These are phyloP conservation scores for Annona squamosa DNA, from an alignment of 164 flowering plant species.

Conservation along the genomic window DNA sequence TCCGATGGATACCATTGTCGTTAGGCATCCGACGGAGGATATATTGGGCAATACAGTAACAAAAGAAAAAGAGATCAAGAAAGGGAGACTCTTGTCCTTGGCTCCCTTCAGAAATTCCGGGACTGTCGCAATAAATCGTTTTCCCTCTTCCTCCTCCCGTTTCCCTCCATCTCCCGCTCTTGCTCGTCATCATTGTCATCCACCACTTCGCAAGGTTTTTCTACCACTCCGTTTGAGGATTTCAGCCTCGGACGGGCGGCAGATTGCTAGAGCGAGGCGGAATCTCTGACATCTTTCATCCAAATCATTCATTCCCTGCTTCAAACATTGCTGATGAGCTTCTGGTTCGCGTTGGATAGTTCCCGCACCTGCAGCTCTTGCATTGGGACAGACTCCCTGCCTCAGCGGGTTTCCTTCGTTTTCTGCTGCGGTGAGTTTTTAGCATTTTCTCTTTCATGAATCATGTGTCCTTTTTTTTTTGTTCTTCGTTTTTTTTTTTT, in stretches of 20 bases:
- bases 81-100: not conserved
- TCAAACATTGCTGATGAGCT: not conserved
- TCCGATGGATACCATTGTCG: not conserved
- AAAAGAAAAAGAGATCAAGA: not conserved
- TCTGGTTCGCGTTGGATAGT: not conserved
- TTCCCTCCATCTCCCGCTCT: not conserved
- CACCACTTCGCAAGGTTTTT: not conserved
- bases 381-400: not conserved
- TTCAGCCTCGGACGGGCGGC: not conserved
- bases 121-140: not conserved
- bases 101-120: not conserved
- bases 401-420: not conserved
- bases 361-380: not conserved
- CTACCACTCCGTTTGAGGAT: not conserved
- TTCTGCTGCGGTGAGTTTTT: not conserved
- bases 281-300: not conserved
- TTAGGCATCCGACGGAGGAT: not conserved
- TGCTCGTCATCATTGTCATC: not conserved
- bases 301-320: not conserved
- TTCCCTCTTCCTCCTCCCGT: not conserved
- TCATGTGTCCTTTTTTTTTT: no score
- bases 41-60: not conserved
- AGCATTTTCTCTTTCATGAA: not conserved
- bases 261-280: not conserved
- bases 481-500: no score